Evolutionary conservation across 306 rosid species (phyloP).

Genomic region (Alnus glutinosa): DNA sequence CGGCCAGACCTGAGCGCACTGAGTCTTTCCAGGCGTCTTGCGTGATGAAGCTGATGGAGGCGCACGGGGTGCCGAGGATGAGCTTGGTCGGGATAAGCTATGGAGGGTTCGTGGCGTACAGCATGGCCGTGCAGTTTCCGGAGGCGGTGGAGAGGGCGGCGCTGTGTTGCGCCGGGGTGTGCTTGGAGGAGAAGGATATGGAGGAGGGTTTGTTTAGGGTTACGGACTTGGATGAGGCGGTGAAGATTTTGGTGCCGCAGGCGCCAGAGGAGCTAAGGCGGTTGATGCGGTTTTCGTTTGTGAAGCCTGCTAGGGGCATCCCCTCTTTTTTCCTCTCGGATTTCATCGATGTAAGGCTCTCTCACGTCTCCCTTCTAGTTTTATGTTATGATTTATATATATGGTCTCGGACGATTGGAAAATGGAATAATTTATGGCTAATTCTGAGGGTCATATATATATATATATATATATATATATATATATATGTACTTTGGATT

Average conservation of each 20-base stretch:
- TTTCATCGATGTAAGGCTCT: constrained; percentile 50
- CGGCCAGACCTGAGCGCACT: constrained; percentile 47
- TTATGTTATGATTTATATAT: neutral
- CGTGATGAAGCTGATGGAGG: constrained; percentile 51
- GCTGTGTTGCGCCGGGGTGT: constrained; percentile 69
- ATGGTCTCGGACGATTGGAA: too few relatives aligned
- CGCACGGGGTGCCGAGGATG: constrained; percentile 40
- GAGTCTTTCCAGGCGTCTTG: constrained; percentile 64
- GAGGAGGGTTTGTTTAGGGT: constrained; percentile 56
- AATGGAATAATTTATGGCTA: too few relatives aligned
- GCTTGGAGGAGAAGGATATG: constrained; percentile 70
- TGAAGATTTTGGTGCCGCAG: constrained; percentile 62
- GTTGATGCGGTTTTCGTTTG: constrained; percentile 57
- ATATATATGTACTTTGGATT: too few relatives aligned
- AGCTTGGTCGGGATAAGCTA: constrained; percentile 76
- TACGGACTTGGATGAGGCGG: constrained; percentile 59
- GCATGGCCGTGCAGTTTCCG: constrained; percentile 62
- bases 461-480: too few relatives aligned
- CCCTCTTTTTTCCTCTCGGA: constrained; percentile 68
- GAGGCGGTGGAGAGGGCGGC: constrained; percentile 54
- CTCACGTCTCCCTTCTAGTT: neutral
- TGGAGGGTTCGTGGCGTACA: constrained; percentile 74
- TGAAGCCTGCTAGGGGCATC: constrained; percentile 46
- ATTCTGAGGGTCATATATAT: too few relatives aligned
- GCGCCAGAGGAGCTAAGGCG: constrained; percentile 66